Base-by-base conservation (phyloP, 768 basidiomycete genomes). In the Jaapia argillacea region DNA sequence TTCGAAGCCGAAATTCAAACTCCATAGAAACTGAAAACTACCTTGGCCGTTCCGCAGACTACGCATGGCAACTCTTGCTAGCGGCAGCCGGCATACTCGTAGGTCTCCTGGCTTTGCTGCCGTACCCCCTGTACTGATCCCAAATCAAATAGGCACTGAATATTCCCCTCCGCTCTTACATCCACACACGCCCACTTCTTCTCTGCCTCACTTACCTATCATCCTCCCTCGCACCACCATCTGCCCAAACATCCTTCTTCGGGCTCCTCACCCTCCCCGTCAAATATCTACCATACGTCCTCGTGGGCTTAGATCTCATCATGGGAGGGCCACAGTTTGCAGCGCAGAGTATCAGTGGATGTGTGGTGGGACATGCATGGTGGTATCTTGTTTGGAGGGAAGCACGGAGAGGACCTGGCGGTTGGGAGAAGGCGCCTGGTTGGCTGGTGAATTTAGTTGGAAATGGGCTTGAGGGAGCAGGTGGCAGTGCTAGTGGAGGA, bases 351-450 rank as follows among this genome's bases (percentile, higher is more conserved):
- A 56, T 87, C 39, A 79, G 80, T 0, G 90, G 90, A 5, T 71
- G 83, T 25, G 69, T 86, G 24, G 73, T 81, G 2, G 89, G 89
- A 0, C 87, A 92, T 56, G 57, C 75, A 6, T 91, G 86, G 84
- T 88, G 81, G 79, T 85, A 79, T 79, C 55, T 65, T 21, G 69
- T 86, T 79, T 70, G 72, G 75, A 21, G 63, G 64, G 24, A 63
- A 58, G 56, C 4, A 58, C 6, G 69, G 77, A 1, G 51, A 58
- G 6, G n/a, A n/a, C n/a, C n/a, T n/a, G n/a, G n/a, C n/a, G n/a
- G n/a, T 58, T 69, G 57, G 44, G 75, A 62, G n/a, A 59, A 49
- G 36, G 84, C 81, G 20, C 83, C 81, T 6, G 54, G 48, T 24
- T 88, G 77, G 82, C 48, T 84, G 54, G 65, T 63, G 48, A 61